Evolutionary conservation across 352 stramenopile genomes (phyloP).

Genomic region (Pythium periplocum): DNA sequence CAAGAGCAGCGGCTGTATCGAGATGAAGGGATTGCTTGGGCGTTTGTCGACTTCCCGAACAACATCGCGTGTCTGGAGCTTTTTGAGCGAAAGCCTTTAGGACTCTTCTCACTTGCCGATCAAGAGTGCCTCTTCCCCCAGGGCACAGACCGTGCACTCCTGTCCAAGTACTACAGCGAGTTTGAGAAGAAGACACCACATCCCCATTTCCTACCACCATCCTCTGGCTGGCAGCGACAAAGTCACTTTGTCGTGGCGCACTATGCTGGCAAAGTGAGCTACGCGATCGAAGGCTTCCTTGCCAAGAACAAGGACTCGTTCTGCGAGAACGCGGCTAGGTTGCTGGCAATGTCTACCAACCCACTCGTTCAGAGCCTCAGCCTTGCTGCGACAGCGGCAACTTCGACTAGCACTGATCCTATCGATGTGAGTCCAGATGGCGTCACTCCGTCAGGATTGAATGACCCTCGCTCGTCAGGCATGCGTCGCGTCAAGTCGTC

Average conservation of each 20-base stretch:
- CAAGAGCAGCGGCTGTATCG: constrained; percentile 77
- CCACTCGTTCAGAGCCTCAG: constrained; percentile 60
- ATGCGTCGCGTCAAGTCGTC: constrained; percentile 29
- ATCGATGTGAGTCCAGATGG: background rate
- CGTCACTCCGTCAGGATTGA: background rate
- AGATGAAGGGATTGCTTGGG: constrained; percentile 70
- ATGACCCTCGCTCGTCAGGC: too few species aligned
- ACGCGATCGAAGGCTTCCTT: constrained; percentile 75
- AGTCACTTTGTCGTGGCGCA: constrained; percentile 83
- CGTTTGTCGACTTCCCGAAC: constrained; percentile 75
- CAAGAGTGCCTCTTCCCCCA: constrained; percentile 81
- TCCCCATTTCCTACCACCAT: constrained; percentile 43
- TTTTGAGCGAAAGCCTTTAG: constrained; percentile 71
- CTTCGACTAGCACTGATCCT: constrained; percentile 1
- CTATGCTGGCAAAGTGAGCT: constrained; percentile 81
- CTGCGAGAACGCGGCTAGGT: constrained; percentile 52
- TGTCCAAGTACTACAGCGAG: constrained; percentile 74
- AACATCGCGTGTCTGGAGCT: constrained; percentile 75
- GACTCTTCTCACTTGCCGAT: constrained; percentile 79
- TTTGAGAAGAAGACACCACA: constrained; percentile 59
- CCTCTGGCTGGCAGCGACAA: constrained; percentile 35
- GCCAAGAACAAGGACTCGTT: constrained; percentile 92
- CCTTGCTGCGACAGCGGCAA: background rate
- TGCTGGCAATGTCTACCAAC: constrained; percentile 51
- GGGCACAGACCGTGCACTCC: constrained; percentile 60